Evolutionary conservation across 352 stramenopile genomes (phyloP).

Genomic region (Sclerospora graminicola): DNA sequence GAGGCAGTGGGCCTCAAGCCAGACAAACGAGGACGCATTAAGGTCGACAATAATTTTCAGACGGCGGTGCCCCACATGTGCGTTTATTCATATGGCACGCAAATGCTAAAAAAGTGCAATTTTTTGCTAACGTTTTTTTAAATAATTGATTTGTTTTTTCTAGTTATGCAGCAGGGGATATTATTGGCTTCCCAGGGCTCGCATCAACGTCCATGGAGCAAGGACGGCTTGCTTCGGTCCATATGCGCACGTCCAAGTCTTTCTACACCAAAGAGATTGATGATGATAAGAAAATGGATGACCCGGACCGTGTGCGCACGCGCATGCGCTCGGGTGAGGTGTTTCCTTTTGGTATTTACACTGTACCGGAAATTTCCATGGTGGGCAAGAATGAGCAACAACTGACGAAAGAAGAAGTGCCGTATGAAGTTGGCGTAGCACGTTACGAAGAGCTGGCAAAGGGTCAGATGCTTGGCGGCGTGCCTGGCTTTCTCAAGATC

Average conservation of each 20-base stretch:
- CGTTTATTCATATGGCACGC: slow-evolving; percentile 8
- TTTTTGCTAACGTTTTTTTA: no score
- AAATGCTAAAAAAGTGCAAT: no score
- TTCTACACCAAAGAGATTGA: slow-evolving; percentile 45
- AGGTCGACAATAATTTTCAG: slow-evolving; percentile 86
- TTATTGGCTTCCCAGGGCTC: slow-evolving; percentile 84
- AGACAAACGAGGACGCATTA: slow-evolving; percentile 76
- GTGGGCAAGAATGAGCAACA: slow-evolving; percentile 86
- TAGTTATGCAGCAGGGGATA: slow-evolving; percentile 85
- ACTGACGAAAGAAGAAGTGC: slow-evolving; percentile 58
- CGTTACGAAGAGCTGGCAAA: slow-evolving; percentile 80
- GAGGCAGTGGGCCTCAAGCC: slow-evolving; percentile 61
- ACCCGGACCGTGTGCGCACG: slow-evolving; percentile 58
- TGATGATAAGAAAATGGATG: slow-evolving; percentile 38
- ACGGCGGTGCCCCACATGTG: slow-evolving; percentile 82
- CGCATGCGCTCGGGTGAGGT: slow-evolving; percentile 82
- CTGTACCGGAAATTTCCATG: slow-evolving; percentile 84
- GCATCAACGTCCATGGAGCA: slow-evolving; percentile 89
- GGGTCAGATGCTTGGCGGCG: slow-evolving; percentile 76
- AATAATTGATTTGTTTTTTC: slow-evolving; percentile 4
- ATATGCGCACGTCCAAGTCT: slow-evolving; percentile 73
- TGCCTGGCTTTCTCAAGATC: slow-evolving; percentile 77
- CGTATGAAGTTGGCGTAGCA: slow-evolving; percentile 71
- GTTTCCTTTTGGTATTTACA: slow-evolving; percentile 85
- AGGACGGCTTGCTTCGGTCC: slow-evolving; percentile 71